A percentile compares a stretch with the other conserved stretches of the same genome.
phyloP scores from a whole-genome alignment of 1,139 yeast species.

The Suhomyces bribrorum region DNA sequence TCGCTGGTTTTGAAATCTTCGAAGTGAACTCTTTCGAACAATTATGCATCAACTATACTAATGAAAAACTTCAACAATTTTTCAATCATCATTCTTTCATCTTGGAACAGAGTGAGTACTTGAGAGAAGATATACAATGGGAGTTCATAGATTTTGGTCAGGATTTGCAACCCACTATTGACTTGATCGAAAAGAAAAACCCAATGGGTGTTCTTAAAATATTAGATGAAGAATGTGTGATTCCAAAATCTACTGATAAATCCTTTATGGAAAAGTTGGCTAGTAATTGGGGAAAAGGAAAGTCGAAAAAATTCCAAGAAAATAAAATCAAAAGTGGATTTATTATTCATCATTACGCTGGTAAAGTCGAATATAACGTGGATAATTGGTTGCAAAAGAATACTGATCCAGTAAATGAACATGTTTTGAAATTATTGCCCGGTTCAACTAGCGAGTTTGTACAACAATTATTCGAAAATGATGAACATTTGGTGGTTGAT shows the following conservation, averaged over 20 bases:
- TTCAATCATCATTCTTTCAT: conserved; percentile 98
- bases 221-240: conserved; percentile 92
- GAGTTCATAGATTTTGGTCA: conserved; percentile 96
- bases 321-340: conserved; percentile 73
- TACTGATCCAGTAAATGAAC: conserved; percentile 88
- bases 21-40: conserved; percentile 92
- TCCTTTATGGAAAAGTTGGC: conserved; percentile 82
- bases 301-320: conserved; percentile 62
- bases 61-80: conserved; percentile 93
- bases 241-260: conserved; percentile 85
- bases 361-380: conserved; percentile 87
- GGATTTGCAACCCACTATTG: conserved; percentile 92
- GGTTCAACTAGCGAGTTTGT: conserved; percentile 57
- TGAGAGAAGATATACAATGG: conserved; percentile 94
- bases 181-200: conserved; percentile 72
- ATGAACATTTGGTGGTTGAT: conserved; percentile 20
- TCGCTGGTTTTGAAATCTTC: conserved; percentile 97
- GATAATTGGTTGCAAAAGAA: conserved; percentile 95
- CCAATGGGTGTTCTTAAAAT: conserved; percentile 90
- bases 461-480: conserved; percentile 27
- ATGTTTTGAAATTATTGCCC: conserved; percentile 58
- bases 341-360: conserved; percentile 89
- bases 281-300: conserved; percentile 58
- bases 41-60: conserved; percentile 92
- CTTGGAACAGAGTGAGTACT: conserved; percentile 92